Base-by-base conservation (phyloP, 202 grass and related monocot genomes). In the Zizania palustris region DNA sequence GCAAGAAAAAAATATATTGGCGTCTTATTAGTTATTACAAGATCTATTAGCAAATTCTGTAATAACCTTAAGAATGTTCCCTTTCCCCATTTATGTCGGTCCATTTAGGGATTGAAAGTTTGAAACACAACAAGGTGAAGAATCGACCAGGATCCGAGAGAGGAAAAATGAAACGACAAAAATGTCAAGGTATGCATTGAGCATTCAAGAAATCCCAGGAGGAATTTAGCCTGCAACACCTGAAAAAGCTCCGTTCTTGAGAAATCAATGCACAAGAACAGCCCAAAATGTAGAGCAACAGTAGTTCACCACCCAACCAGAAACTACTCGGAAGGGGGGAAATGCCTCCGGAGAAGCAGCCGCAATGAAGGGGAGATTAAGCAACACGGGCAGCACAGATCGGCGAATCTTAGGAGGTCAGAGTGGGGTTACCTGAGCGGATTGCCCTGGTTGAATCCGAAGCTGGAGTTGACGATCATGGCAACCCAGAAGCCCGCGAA, bases 381-480 rank as follows among this genome's bases (percentile, higher is more conserved):
- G 55, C 46, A 62, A 2, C 6, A 38, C 61, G 35, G 22, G 67
- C 11, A 14, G 72, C 8, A 19, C n/a, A 75, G 28, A 70, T 11
- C 33, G 11, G 3, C 65, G 72, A 70, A 69, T 77, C 65, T 77
- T 9, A 4, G 3, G 13, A 0, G 42, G 74, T 16, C 35, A 43
- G 43, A 4, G 45, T 21, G 46, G 40, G 28, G 28, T 28, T 75
- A 97, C 94, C 94, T 93, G 63, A 97, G 87, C 1, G 96, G 91
- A 64, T 90, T 99, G 38, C 96, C 96, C 80, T 93, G 96, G 89
- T 95, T 99, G 87, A 99, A 99, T 3, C 89, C 96, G 78, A 98
- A 98, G 91, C 96, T 98, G 74, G 96, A 98, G 72, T 98, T 98
- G 44, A 98, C 96, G 66, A 98, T 98, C 96, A 98, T 98, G 64